Evolutionary conservation across 2,329 filamentous ascomycete genomes (phyloP), one percentile per base, ranked within the genome.

Genomic region (Furcasterigmium furcatum): DNA sequence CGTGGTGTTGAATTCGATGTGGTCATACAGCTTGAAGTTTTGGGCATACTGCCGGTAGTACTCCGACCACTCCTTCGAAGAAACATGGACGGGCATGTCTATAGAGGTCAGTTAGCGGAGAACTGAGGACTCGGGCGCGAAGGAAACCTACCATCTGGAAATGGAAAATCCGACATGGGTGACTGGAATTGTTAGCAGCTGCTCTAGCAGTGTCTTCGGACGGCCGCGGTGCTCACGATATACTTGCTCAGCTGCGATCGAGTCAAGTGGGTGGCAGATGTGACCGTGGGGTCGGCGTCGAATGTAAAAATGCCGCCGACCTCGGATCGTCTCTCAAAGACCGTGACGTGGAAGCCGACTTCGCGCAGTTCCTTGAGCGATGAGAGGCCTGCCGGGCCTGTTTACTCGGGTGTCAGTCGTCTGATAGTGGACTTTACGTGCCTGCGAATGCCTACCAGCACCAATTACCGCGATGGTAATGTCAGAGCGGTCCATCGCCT

Each of bases 241-340:
- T 55, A 60, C 24, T 56, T 58, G 54, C 56, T 58, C 9, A 58
- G 41, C 34, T 59, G 54, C 1, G 53, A 43, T 10, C 45, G 47
- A 3, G 55, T 58, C 18, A 39, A 39, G n/a, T 27, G 40, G 2
- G 52, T 52, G 8, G 49, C 52, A 2, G 56, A 59, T 1, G 55
- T 58, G 39, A 55, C 46, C 10, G 44, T 41, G 0, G 53, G 52
- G 22, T 56, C 51, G 2, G 55, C 50, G 4, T 50, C 52, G 32
- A 56, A 56, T 0, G 50, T 51, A 52, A 55, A 60, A 7, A 58
- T 6, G 5, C 57, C 56, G 1, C 56, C 56, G 3, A 50, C 54
- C 3, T 57, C 45, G 21, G 46, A 43, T 22, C 55, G 50, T 41
- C 54, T 48, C 44, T 59, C 55, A 22, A 55, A 59, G 13, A 47